A percentile compares a stretch with the other conserved stretches of the same genome.
phyloP scores from a whole-genome alignment of 352 stramenopile genomes.

The Phytophthora palmivora region DNA sequence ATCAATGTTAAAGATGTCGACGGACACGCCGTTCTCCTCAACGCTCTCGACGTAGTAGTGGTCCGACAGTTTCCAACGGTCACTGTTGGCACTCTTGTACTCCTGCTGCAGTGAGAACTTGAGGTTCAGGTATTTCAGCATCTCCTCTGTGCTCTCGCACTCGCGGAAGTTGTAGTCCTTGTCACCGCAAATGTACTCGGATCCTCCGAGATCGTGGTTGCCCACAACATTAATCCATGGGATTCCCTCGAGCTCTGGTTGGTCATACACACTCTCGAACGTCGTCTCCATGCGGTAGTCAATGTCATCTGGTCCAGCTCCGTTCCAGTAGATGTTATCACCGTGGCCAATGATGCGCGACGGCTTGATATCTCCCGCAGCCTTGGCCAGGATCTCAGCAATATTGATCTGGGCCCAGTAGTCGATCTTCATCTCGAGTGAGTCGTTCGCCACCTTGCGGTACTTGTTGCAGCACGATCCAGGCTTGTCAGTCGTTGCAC shows the following conservation, averaged over 20 bases:
- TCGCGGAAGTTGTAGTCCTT: constrained; percentile 89
- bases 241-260: constrained; percentile 72
- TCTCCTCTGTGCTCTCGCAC: constrained; percentile 71
- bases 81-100: constrained; percentile 82
- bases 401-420: constrained; percentile 90
- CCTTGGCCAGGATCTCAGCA: constrained; percentile 77
- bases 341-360: constrained; percentile 79
- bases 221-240: constrained; percentile 89
- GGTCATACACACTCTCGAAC: constrained; percentile 89
- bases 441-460: constrained; percentile 78
- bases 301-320: constrained; percentile 76
- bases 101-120: constrained; percentile 83
- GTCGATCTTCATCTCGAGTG: constrained; percentile 88
- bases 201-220: constrained; percentile 90
- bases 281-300: constrained; percentile 85
- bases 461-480: constrained; percentile 92
- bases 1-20: constrained; percentile 91
- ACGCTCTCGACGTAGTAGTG: constrained; percentile 89
- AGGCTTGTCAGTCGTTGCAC: constrained; percentile 85
- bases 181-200: constrained; percentile 86
- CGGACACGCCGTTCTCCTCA: constrained; percentile 79
- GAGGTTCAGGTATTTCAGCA: constrained; percentile 85
- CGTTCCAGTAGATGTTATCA: constrained; percentile 92
- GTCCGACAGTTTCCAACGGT: constrained; percentile 83
- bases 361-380: constrained; percentile 73